These are phyloP conservation scores for Meira miltonrushii DNA, from an alignment of 1,284 basidiomycete species.

Conservation along the genomic window DNA sequence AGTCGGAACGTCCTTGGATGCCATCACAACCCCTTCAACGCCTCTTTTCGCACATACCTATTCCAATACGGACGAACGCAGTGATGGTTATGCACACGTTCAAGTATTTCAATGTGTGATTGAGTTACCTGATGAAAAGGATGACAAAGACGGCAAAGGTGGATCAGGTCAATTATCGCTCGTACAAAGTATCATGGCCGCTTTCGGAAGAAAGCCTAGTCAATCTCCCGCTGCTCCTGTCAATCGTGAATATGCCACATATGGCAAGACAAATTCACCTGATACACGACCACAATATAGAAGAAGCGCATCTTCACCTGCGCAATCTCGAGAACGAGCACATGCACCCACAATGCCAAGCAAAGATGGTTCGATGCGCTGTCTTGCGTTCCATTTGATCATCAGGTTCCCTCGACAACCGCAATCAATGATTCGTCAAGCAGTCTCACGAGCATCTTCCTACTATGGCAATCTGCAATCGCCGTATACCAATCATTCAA, in stretches of 20 bases:
- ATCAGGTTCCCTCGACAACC: constrained; percentile 34
- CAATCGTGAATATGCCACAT: constrained; percentile 17
- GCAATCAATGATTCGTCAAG: constrained; percentile 18
- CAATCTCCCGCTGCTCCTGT: neutral
- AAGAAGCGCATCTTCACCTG: constrained; percentile 15
- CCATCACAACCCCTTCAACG: constrained; percentile 24
- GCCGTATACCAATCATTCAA: no score
- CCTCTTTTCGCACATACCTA: constrained; percentile 22
- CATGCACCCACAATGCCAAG: constrained; percentile 23
- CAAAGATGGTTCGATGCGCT: constrained; percentile 31
- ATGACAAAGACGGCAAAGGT: constrained; percentile 7
- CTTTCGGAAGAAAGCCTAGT: constrained; percentile 26
- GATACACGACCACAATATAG: constrained; percentile 17
- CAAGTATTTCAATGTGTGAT: constrained; percentile 47
- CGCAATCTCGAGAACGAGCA: constrained; percentile 25
- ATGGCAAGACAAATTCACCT: constrained; percentile 27
- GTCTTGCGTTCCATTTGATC: constrained; percentile 38
- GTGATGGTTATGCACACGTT: constrained; percentile 35
- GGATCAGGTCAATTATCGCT: constrained; percentile 22
- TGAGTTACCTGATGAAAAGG: constrained; percentile 31
- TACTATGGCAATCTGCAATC: neutral
- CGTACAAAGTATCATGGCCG: constrained; percentile 45
- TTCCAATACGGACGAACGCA: constrained; percentile 21
- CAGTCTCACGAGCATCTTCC: constrained; percentile 16
- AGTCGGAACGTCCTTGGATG: neutral